These are phyloP conservation scores for Backusella macrospora DNA, from an alignment of 192 early-diverging fungal genomes.

Conservation along the genomic window DNA sequence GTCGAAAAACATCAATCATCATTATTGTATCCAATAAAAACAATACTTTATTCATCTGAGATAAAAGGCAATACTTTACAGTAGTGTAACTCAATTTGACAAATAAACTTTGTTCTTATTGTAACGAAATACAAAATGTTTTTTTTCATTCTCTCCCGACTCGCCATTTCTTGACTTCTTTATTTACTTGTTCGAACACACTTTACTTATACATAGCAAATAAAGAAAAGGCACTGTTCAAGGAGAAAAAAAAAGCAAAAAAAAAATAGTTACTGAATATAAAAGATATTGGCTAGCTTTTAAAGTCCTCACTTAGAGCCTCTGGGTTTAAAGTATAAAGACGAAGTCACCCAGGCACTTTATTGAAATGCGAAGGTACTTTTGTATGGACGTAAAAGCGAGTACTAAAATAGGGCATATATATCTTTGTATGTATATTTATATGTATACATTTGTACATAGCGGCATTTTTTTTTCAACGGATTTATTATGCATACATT, in stretches of 20 bases:
- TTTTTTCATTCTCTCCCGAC: no score
- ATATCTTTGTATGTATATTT: background rate
- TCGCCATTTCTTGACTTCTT: background rate
- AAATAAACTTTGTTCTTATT: slow-evolving; percentile 1
- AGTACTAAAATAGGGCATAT: background rate
- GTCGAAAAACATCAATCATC: background rate
- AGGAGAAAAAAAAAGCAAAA: background rate
- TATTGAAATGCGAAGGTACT: background rate
- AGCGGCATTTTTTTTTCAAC: background rate
- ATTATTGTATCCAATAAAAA: background rate
- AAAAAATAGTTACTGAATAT: background rate
- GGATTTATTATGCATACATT: background rate
- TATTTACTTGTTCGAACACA: background rate
- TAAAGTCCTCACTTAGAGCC: background rate
- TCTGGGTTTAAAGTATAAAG: background rate
- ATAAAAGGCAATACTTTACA: background rate
- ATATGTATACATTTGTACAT: background rate
- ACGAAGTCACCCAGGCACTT: background rate
- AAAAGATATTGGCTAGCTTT: background rate
- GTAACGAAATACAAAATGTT: background rate
- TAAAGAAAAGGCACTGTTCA: background rate
- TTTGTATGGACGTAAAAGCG: background rate
- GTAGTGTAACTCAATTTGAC: background rate
- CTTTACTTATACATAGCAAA: background rate
- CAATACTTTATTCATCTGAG: background rate